phyloP scores from a whole-genome alignment of 176 grass and related monocot species.

The Triticum dicoccoides region DNA sequence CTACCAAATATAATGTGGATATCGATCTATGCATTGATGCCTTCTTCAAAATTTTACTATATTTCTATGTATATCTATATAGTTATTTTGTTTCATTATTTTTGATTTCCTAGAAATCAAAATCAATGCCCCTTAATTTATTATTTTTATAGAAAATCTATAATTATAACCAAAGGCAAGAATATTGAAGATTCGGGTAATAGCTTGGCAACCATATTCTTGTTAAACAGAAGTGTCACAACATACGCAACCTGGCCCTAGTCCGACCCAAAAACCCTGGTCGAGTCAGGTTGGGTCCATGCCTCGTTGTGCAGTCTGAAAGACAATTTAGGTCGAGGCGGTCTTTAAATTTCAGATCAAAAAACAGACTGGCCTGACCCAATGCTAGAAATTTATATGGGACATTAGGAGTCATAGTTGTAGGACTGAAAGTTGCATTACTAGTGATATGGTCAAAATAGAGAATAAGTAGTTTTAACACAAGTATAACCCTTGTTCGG shows the following conservation, averaged over 20 bases:
- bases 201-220: neutral
- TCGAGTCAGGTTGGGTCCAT: no score
- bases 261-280: neutral
- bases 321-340: no score
- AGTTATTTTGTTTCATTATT: neutral
- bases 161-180: neutral
- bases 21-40: neutral
- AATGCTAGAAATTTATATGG: no score
- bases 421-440: no score
- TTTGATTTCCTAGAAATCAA: neutral
- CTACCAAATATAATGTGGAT: neutral
- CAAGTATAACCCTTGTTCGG: no score
- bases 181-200: neutral
- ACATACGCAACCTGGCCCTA: neutral
- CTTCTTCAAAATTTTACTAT: neutral
- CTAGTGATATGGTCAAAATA: no score
- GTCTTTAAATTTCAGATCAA: no score
- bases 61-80: neutral
- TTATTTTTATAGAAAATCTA: neutral
- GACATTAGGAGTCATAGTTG: no score
- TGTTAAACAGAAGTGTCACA: neutral
- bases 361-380: no score
- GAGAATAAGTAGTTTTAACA: no score
- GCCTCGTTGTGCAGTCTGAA: no score
- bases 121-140: neutral